A percentile compares a stretch with the other conserved stretches of the same genome.
phyloP scores from a whole-genome alignment of 2,329 filamentous ascomycete genomes.

The Fusarium lateritium region DNA sequence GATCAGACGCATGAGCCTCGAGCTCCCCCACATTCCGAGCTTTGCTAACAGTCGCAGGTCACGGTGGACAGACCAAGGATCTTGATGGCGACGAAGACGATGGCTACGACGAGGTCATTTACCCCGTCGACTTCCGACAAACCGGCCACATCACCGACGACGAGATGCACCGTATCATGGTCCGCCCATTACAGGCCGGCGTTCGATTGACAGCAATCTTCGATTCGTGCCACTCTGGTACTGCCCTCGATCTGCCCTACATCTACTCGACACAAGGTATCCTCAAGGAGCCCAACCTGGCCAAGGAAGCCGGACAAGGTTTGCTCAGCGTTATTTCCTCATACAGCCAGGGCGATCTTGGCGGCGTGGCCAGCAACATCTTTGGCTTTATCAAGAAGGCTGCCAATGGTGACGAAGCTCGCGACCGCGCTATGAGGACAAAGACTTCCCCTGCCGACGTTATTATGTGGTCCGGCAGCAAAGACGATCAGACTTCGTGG shows the following conservation, averaged over 20 bases:
- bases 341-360: constrained; percentile 80
- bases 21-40: not conserved
- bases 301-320: constrained; percentile 77
- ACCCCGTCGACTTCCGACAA: constrained; percentile 84
- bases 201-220: constrained; percentile 75
- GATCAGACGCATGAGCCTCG: constrained; percentile 11
- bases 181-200: constrained; percentile 68
- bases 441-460: constrained; percentile 97
- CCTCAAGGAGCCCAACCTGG: constrained; percentile 77
- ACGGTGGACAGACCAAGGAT: constrained; percentile 86
- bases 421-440: constrained; percentile 84
- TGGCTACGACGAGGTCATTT: constrained; percentile 87
- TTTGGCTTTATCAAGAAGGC: constrained; percentile 92
- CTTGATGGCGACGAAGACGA: constrained; percentile 85
- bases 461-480: constrained; percentile 97
- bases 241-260: constrained; percentile 76
- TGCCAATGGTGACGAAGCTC: constrained; percentile 83
- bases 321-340: constrained; percentile 72
- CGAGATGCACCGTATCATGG: constrained; percentile 84
- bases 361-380: constrained; percentile 84
- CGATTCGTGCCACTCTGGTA: constrained; percentile 77
- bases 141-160: constrained; percentile 88
- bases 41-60: constrained; percentile 63
- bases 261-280: constrained; percentile 79
- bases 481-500: constrained; percentile 94